A percentile compares a stretch with the other conserved stretches of the same genome.
These are phyloP conservation scores for Byssothecium circinans DNA, from an alignment of 2,329 filamentous ascomycete species.

Conservation along the genomic window DNA sequence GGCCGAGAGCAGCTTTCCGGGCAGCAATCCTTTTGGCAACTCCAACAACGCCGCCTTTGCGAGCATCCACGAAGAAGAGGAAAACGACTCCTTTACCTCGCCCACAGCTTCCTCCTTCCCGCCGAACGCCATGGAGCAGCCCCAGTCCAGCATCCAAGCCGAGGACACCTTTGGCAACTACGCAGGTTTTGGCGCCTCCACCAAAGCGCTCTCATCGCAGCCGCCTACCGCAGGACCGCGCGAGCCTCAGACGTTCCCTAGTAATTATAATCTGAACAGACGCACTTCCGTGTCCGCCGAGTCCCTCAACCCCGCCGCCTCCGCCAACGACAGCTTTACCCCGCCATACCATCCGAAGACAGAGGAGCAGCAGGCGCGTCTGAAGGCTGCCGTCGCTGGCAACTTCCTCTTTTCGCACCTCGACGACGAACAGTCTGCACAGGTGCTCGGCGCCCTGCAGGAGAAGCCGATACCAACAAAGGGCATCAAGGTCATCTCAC, in stretches of 20 bases:
- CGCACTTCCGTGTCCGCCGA: conserved; percentile 97
- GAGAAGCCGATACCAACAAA: conserved; percentile 96
- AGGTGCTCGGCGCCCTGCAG: conserved; percentile 85
- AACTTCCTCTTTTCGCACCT: conserved; percentile 96
- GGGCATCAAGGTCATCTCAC: conserved; percentile 86
- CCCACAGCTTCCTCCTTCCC: conserved; percentile 62
- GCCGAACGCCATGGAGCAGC: conserved; percentile 45
- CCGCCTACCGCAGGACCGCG: conserved; percentile 51
- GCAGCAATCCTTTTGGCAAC: conserved; percentile 73
- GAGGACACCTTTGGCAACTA: conserved; percentile 45
- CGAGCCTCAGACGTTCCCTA: conserved; percentile 73
- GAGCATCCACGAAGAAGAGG: conserved; percentile 79
- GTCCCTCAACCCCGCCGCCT: conserved; percentile 85
- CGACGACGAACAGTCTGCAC: conserved; percentile 86
- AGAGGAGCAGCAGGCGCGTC: conserved; percentile 73
- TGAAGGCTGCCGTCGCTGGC: conserved; percentile 78
- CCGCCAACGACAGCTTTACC: conserved; percentile 84
- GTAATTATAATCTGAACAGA: conserved; percentile 89
- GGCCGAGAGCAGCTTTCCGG: conserved; percentile 76
- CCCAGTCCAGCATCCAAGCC: conserved; percentile 46
- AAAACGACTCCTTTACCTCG: conserved; percentile 73
- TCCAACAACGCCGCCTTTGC: conserved; percentile 52
- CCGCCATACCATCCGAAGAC: conserved; percentile 85
- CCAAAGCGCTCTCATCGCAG: conserved; percentile 42
- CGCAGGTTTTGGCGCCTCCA: conserved; percentile 36